A percentile compares a stretch with the other conserved stretches of the same genome.
These are phyloP conservation scores for Calonectria honghensis DNA, from an alignment of 2,329 filamentous ascomycete species.

Conservation along the genomic window DNA sequence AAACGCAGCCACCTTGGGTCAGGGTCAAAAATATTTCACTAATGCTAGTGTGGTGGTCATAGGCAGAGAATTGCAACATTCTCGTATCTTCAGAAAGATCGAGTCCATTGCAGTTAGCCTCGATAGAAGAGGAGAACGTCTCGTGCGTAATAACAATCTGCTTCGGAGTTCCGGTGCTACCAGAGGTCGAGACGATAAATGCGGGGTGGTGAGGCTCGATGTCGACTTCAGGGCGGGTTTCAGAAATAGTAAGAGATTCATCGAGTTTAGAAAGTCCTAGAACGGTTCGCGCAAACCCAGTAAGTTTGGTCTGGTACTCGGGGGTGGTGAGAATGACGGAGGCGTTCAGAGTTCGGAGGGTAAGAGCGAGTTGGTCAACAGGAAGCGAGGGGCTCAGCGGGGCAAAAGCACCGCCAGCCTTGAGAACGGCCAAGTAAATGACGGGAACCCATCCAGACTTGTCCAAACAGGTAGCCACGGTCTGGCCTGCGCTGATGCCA, in stretches of 20 bases:
- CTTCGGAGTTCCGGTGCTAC: conserved; percentile 4
- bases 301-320: conserved; percentile 3
- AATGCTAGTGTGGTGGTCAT: conserved; percentile 15
- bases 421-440: conserved; percentile 38
- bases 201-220: conserved; percentile 1
- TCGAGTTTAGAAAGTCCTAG: conserved; percentile 7
- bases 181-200: conserved; percentile 14
- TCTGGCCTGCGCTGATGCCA: conserved; percentile 23
- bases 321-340: conserved; percentile 7
- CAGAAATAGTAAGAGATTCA: conserved; percentile 3
- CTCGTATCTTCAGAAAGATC: conserved; percentile 18
- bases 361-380: conserved; percentile 10
- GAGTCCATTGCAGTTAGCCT: conserved; percentile 9
- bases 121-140: background rate
- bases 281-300: conserved; percentile 1
- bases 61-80: conserved; percentile 10
- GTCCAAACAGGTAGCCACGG: conserved; percentile 35
- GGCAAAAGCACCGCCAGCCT: conserved; percentile 32
- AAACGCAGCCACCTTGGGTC: conserved; percentile 13
- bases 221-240: conserved; percentile 6
- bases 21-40: conserved; percentile 13
- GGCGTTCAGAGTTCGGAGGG: conserved; percentile 3
- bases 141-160: background rate
- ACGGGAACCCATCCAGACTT: conserved; percentile 42
- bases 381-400: conserved; percentile 17